Evolutionary conservation across 805 yeast genomes (phyloP), one percentile per base, ranked within the genome.

Genomic region (Candida coleopterorum): DNA sequence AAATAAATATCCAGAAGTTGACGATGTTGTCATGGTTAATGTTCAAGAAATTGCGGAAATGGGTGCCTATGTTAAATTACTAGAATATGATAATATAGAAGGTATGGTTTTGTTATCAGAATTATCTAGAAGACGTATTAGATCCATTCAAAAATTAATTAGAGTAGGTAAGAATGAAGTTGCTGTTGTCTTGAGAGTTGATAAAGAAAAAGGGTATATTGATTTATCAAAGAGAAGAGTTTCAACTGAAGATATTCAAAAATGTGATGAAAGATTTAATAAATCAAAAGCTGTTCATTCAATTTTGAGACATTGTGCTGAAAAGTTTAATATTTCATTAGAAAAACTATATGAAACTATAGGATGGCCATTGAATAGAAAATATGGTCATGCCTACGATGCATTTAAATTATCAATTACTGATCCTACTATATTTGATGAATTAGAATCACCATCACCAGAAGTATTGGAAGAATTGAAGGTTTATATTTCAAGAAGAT

Each of bases 91-190:
- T 68, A 93, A 90, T 62, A 90, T 93, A 57, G 98, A 93, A 68
- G 98, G 98, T 56, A 93, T 93, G 98, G 95, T 93, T 40, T 72
- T 93, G 48, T 76, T 93, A 53, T 84, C 95, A 28, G 98, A 93
- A 69, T 76, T 93, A 51, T 89, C 97, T 25, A 85, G 98, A 77
- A 87, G 98, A 75, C 94, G 98, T 72, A 93, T 93, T 55, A 79
- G 98, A 64, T 87, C 97, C 37, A 93, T 93, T 57, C 98, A 93
- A 68, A 93, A 93, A 62, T 77, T 88, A 60, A 89, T 93, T 63
- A 84, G 97, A 70, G 97, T 93, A 46, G 98, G 98, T 47, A 87
- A 94, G 62, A 93, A 93, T 58, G 98, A 93, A 68, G 97, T 93
- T 39, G 98, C 90, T 23, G 97, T 93, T 42, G 98, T 93, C 8